Percentiles rank a stretch among this genome's conserved stretches.
Evolutionary conservation across 805 yeast species (phyloP).

Genomic region (Candida ponderosae): DNA sequence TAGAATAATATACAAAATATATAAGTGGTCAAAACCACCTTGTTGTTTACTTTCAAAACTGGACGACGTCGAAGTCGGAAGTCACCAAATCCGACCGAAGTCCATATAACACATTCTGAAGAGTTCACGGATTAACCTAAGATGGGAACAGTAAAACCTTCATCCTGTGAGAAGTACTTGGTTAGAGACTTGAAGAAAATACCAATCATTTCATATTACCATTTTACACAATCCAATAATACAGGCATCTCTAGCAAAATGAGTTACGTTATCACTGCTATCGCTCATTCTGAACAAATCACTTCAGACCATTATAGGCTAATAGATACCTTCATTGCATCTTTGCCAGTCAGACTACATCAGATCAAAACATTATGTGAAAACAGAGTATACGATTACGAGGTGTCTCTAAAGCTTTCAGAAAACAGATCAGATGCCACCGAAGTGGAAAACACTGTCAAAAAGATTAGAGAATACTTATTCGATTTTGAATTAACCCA

Average conservation of each 20-base stretch:
- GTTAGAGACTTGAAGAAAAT: too few relatives aligned
- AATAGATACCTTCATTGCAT: constrained; percentile 19
- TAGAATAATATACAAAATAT: too few relatives aligned
- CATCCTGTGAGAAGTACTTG: too few relatives aligned
- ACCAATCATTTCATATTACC: too few relatives aligned
- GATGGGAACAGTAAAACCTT: too few relatives aligned
- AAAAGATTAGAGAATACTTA: constrained; percentile 6
- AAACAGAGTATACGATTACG: constrained; percentile 32
- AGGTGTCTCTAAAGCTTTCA: constrained; percentile 9
- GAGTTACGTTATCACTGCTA: constrained; percentile 18
- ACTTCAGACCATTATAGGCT: constrained; percentile 13
- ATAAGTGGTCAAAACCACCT: too few relatives aligned
- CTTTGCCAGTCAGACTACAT: constrained; percentile 23
- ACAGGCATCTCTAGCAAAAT: neutral
- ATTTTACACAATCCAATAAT: too few relatives aligned
- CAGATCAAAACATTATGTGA: constrained; percentile 21
- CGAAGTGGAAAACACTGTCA: constrained; percentile 8
- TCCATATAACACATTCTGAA: too few relatives aligned
- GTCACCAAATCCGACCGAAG: too few relatives aligned
- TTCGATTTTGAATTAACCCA: constrained; percentile 11
- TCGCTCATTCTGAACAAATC: constrained; percentile 13
- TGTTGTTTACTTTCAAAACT: too few relatives aligned
- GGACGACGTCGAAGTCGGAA: too few relatives aligned
- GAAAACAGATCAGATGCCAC: constrained; percentile 11
- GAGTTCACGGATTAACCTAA: too few relatives aligned